Conservation (phyloP, 108 stramenopile species). For the Cyclotella kingstonii region DNA sequence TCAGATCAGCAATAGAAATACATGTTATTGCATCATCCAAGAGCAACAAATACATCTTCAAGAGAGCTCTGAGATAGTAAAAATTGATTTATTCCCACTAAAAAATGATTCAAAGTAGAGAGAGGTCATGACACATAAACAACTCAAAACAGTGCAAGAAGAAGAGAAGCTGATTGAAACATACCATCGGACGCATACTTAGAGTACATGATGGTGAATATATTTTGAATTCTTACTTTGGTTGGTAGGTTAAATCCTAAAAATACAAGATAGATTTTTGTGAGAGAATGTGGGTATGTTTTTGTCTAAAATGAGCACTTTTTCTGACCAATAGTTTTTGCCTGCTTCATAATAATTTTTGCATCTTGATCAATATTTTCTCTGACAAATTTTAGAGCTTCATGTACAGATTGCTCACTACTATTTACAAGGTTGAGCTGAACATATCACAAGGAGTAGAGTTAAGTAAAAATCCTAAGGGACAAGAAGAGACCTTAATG, state of each 20-base stretch:
- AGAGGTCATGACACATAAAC: background rate
- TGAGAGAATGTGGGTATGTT: background rate
- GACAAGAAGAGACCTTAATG: too few relatives aligned
- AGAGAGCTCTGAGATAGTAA: conserved; percentile 58
- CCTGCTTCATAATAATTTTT: conserved; percentile 37
- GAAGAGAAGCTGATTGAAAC: background rate
- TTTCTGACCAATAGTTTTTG: conserved; percentile 50
- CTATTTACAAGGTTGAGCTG: conserved; percentile 42
- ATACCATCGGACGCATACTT: conserved; percentile 33
- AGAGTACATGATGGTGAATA: conserved; percentile 43
- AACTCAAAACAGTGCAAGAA: background rate
- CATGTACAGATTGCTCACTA: conserved; percentile 28
- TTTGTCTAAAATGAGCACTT: background rate
- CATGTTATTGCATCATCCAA: conserved; percentile 33
- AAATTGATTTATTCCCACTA: conserved; percentile 52
- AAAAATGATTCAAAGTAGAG: background rate
- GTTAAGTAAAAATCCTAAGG: background rate
- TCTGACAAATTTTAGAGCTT: conserved; percentile 42
- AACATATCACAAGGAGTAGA: background rate
- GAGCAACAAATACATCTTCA: conserved; percentile 59
- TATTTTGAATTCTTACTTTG: conserved; percentile 33
- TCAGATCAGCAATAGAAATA: too few relatives aligned
- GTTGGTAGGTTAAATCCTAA: conserved; percentile 39
- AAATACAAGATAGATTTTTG: background rate
- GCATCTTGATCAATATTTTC: conserved; percentile 44